Conservation (phyloP, 352 stramenopile species). For the Pythium guiyangense region DNA sequence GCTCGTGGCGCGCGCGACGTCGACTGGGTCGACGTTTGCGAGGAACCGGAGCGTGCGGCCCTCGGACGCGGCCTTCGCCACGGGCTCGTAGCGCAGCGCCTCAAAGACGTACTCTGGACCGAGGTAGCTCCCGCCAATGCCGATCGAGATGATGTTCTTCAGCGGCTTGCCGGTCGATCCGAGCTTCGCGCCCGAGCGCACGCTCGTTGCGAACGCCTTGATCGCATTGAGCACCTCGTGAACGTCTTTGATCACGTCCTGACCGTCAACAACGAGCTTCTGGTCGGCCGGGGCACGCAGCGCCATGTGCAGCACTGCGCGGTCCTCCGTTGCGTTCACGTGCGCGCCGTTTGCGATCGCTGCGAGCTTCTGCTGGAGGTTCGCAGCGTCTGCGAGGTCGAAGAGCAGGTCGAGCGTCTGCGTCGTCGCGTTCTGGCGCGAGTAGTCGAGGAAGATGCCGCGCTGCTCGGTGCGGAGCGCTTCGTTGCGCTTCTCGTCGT, state of each 20-base stretch:
- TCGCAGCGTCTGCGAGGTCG: conserved; percentile 86
- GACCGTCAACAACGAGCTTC: conserved; percentile 90
- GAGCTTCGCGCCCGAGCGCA: conserved; percentile 83
- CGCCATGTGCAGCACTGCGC: conserved; percentile 95
- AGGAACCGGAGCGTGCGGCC: conserved; percentile 94
- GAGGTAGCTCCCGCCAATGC: conserved; percentile 95
- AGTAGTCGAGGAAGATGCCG: conserved; percentile 94
- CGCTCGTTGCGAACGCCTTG: conserved; percentile 88
- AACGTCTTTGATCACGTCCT: conserved; percentile 95
- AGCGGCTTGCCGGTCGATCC: conserved; percentile 94
- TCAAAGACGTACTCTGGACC: conserved; percentile 97
- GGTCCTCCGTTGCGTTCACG: conserved; percentile 96
- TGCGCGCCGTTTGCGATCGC: conserved; percentile 92
- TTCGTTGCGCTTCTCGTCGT: conserved; percentile 85
- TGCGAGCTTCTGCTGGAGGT: conserved; percentile 81
- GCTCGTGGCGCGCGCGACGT: conserved; percentile 88
- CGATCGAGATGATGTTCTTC: conserved; percentile 95
- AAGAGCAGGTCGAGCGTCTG: conserved; percentile 90
- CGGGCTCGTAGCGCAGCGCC: conserved; percentile 84
- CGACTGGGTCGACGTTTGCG: conserved; percentile 97
- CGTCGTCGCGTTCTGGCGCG: conserved; percentile 89
- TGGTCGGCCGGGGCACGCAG: conserved; percentile 85
- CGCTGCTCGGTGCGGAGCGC: conserved; percentile 90
- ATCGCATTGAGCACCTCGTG: conserved; percentile 95
- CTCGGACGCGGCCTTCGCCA: conserved; percentile 75